Evolutionary conservation across 2,329 filamentous ascomycete genomes (phyloP).

Genomic region (Penicillium expansum): DNA sequence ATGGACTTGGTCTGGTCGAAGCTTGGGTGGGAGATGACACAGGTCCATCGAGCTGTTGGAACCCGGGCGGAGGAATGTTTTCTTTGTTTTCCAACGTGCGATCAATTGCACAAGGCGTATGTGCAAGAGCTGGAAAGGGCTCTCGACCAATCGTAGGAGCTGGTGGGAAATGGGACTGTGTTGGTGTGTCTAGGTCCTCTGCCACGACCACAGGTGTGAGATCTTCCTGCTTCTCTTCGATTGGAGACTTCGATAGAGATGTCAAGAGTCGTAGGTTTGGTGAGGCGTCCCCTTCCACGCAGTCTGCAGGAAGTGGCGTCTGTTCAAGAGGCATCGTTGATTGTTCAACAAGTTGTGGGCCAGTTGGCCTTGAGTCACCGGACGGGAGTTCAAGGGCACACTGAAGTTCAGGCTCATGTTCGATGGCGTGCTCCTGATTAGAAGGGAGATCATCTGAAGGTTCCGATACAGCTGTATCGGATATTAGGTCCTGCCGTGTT

Average conservation of each 20-base stretch:
- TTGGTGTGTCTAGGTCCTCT: conserved; percentile 17
- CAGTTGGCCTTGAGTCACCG: not conserved
- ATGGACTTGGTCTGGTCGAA: not conserved
- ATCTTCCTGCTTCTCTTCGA: not conserved
- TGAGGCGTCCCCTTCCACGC: not conserved
- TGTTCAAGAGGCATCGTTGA: not conserved
- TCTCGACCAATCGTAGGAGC: not conserved
- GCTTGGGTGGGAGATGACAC: conserved; percentile 1
- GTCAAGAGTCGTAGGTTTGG: not conserved
- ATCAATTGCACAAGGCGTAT: conserved; percentile 4
- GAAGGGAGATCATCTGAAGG: not conserved
- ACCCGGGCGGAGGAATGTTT: conserved; percentile 17
- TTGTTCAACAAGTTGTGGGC: not conserved
- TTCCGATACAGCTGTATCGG: not conserved
- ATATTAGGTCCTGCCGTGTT: not conserved
- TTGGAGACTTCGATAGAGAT: not conserved
- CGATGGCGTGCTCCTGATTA: not conserved
- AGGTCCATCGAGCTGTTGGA: not conserved
- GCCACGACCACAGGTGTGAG: not conserved
- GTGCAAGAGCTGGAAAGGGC: conserved; percentile 4
- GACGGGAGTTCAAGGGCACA: not conserved
- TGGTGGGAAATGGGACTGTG: conserved; percentile 9
- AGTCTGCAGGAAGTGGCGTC: not conserved
- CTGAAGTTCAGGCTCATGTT: not conserved
- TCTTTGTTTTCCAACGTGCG: conserved; percentile 18